Evolutionary conservation across 2,329 filamentous ascomycete genomes (phyloP), one percentile per base, ranked within the genome.

Genomic region (Macrophomina tecta): DNA sequence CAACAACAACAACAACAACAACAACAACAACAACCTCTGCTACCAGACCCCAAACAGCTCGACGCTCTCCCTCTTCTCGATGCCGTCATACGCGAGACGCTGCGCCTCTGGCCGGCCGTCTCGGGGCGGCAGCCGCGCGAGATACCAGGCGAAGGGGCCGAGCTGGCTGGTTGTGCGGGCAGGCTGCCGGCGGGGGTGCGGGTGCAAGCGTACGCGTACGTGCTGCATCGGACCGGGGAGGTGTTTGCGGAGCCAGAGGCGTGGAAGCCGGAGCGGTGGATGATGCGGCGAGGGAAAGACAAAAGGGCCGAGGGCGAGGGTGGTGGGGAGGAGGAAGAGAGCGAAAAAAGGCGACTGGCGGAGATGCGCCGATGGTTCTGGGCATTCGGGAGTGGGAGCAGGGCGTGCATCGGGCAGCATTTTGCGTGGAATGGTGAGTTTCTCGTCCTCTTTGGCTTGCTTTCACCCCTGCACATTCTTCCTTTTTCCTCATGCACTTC

Each of bases 41-140:
- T 67, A 72, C 76, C 69, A 70, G 82, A 74, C 55, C 73, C 79
- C 0, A 83, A 83, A 69, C 65, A 70, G 5, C 69, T 84, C 6
- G 82, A 81, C 70, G 75, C 76, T 1, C 76, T 89, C 0, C 85
- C 87, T 1, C 73, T 88, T 9, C 77, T 90, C 8, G 82, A 89
- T 68, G 86, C 87, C 14, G 81, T 87, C 14, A 71, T 89, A 11
- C 85, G 85, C 76, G 88, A 90, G 73, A 88, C 86, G 1, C 78
- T 90, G 16, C 85, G 88, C 34, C 79, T 89, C 2, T 86, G 89
- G 75, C 81, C 87, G 3, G 84, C 87, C 0, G 89, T 89, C 12
- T 87, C 87, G 1, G 87, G 87, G 2, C 85, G 86, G 5, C 86
- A 89, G 71, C 87, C 88, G 30, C 84, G 87, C 34, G 80, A 87